Conservation (phyloP, 257 asterid species). For the Scutellaria barbata region DNA sequence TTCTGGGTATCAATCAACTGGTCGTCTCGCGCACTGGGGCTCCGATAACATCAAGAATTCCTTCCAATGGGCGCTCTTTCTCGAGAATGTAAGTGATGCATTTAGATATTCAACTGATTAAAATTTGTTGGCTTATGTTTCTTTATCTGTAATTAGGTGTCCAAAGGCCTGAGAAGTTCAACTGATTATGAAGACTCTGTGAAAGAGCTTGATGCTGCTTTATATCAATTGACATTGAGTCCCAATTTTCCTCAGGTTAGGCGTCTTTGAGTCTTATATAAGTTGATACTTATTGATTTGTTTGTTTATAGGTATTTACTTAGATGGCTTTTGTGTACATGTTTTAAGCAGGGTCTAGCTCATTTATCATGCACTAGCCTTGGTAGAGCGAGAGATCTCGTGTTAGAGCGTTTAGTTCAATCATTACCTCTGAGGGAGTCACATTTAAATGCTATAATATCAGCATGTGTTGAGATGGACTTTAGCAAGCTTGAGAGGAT, state of each 20-base stretch:
- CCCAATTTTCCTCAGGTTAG: conserved; percentile 67
- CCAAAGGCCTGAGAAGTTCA: conserved; percentile 51
- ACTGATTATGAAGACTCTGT: conserved; percentile 56
- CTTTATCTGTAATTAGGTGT: conserved; percentile 45
- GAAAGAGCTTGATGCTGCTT: conserved; percentile 60
- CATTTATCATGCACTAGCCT: conserved; percentile 55
- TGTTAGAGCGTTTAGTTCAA: conserved; percentile 56
- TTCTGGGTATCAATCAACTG: conserved; percentile 79
- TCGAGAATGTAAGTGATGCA: conserved; percentile 51
- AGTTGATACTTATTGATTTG: conserved; percentile 15
- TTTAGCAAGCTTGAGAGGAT: conserved; percentile 41
- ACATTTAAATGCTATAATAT: conserved; percentile 59
- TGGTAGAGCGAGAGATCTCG: conserved; percentile 48
- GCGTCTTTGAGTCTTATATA: conserved; percentile 1
- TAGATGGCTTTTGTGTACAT: not conserved
- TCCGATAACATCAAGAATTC: conserved; percentile 54
- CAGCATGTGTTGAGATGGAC: conserved; percentile 70
- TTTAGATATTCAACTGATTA: not conserved
- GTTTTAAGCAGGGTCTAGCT: conserved; percentile 60
- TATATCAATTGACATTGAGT: conserved; percentile 50
- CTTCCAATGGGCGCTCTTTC: conserved; percentile 72
- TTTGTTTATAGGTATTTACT: not conserved
- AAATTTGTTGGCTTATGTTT: conserved; percentile 14
- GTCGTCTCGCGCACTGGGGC: conserved; percentile 73
- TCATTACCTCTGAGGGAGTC: conserved; percentile 68